These are phyloP conservation scores for Oryza coarctata DNA, from an alignment of 176 grass and related monocot species.

Conservation along the genomic window DNA sequence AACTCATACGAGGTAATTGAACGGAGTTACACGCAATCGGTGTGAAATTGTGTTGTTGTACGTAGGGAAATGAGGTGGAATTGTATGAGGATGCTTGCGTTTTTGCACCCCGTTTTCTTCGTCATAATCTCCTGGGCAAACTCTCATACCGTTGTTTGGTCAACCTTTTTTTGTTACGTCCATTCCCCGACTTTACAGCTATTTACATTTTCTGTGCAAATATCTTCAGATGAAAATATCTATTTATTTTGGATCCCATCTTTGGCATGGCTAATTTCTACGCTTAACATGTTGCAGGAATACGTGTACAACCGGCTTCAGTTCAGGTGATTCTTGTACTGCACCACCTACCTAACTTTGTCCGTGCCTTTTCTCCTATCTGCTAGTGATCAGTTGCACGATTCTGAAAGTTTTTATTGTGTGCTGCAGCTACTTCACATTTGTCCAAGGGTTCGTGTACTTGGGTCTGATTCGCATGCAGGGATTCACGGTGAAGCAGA, in stretches of 20 bases:
- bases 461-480: slow-evolving; percentile 69
- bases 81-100: too few species aligned
- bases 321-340: slow-evolving; percentile 55
- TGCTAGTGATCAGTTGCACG: not conserved
- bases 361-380: not conserved
- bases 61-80: not conserved
- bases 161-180: not conserved
- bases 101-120: not conserved
- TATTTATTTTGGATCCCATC: not conserved
- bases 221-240: not conserved
- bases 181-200: not conserved
- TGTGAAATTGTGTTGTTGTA: not conserved
- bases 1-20: too few species aligned
- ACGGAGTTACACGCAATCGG: not conserved
- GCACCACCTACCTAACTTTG: not conserved
- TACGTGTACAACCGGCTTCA: slow-evolving; percentile 94
- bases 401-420: not conserved
- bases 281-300: slow-evolving; percentile 47
- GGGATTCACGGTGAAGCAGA: slow-evolving; percentile 77
- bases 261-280: not conserved
- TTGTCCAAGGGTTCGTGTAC: slow-evolving; percentile 89
- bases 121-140: not conserved
- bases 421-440: slow-evolving; percentile 84
- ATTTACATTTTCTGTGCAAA: not conserved
- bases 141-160: not conserved